These are phyloP conservation scores for Purpureocillium takamizusanense DNA, from an alignment of 2,329 filamentous ascomycete species.

Conservation along the genomic window DNA sequence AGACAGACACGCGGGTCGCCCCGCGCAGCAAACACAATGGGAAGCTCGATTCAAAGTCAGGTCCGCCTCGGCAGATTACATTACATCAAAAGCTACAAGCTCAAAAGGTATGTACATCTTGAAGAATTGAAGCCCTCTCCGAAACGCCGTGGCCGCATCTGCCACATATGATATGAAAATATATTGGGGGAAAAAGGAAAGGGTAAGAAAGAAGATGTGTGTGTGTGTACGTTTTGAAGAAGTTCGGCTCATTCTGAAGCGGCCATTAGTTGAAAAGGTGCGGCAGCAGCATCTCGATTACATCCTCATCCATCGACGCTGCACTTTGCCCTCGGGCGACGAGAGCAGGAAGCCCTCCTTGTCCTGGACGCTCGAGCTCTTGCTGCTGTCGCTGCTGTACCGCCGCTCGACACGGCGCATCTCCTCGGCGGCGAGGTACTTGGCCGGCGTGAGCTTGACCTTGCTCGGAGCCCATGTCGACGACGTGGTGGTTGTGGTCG, in stretches of 20 bases:
- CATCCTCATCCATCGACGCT: constrained; percentile 4
- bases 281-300: not conserved
- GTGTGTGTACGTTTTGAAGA: too few relatives aligned
- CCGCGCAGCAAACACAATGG: too few relatives aligned
- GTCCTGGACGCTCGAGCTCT: constrained; percentile 35
- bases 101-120: too few relatives aligned
- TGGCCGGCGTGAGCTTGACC: constrained; percentile 15
- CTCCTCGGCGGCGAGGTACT: constrained; percentile 14
- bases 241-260: too few relatives aligned
- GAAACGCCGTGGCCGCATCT: not conserved
- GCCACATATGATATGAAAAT: constrained; percentile 1
- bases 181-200: too few relatives aligned
- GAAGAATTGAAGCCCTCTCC: too few relatives aligned
- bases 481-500: not conserved
- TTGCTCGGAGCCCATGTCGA: constrained; percentile 4
- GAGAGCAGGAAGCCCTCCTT: constrained; percentile 34
- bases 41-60: too few relatives aligned
- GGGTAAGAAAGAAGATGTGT: too few relatives aligned
- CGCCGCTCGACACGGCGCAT: constrained; percentile 11
- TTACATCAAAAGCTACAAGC: too few relatives aligned
- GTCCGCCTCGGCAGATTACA: too few relatives aligned
- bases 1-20: too few relatives aligned
- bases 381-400: constrained; percentile 24
- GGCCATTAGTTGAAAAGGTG: too few relatives aligned
- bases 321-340: constrained; percentile 26